A percentile compares a stretch with the other conserved stretches of the same genome.
These are phyloP conservation scores for Sugiyamaella japonica DNA, from an alignment of 1,139 yeast species.

Conservation along the genomic window DNA sequence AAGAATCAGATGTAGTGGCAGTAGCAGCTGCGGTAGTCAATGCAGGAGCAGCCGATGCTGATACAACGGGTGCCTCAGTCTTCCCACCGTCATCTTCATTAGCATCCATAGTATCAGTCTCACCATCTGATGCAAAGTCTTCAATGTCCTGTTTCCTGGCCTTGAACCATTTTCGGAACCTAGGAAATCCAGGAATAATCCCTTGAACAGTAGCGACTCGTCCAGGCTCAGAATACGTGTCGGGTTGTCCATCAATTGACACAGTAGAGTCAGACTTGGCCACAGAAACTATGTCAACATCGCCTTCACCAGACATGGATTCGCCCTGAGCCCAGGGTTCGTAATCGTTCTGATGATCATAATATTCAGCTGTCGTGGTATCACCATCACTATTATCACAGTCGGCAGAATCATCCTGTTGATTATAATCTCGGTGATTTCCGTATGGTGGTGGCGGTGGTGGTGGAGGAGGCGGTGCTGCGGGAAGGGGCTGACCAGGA, in stretches of 20 bases:
- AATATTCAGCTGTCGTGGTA: background rate
- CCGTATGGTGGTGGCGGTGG: conserved; percentile 6
- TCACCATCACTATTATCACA: conserved; percentile 17
- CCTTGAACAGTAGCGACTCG: conserved; percentile 16
- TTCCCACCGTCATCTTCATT: background rate
- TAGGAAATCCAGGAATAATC: conserved; percentile 10
- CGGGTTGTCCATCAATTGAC: background rate
- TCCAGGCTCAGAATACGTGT: background rate
- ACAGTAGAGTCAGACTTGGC: background rate
- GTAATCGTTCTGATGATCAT: background rate
- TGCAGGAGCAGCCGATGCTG: background rate
- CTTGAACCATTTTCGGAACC: conserved; percentile 14
- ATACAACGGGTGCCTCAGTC: background rate
- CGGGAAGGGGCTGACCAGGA: background rate
- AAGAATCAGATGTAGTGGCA: background rate
- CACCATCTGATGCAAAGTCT: conserved; percentile 14
- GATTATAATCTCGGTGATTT: conserved; percentile 1
- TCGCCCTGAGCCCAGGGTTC: conserved; percentile 12
- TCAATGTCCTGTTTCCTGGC: conserved; percentile 14
- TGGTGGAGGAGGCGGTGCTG: conserved; percentile 1
- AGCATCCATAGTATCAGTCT: conserved; percentile 4
- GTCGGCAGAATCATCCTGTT: conserved; percentile 16
- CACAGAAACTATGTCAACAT: conserved; percentile 6
- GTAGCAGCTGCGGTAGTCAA: background rate
- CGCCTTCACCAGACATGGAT: background rate